phyloP scores from a whole-genome alignment of 305 asterid species.

The Fraxinus sp. region DNA sequence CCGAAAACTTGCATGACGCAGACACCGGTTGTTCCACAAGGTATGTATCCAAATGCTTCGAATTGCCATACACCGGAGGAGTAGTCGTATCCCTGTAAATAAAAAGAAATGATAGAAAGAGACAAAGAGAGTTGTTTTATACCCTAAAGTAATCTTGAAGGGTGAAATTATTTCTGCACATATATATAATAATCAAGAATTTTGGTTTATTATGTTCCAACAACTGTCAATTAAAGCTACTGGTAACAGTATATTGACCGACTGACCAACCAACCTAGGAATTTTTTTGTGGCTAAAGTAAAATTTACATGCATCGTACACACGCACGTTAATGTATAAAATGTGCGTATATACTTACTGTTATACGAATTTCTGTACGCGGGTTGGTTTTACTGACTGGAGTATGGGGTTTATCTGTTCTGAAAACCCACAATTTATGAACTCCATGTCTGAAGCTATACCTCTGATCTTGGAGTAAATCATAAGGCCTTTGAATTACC shows the following conservation, averaged over 20 bases:
- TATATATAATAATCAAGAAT: neutral
- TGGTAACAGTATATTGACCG: neutral
- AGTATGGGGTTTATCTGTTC: slow-evolving; percentile 32
- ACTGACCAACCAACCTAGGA: neutral
- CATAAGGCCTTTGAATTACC: slow-evolving; percentile 29
- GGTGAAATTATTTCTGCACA: neutral
- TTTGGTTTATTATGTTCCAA: neutral
- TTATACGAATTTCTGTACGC: slow-evolving; percentile 27
- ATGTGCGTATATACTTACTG: slow-evolving; percentile 3
- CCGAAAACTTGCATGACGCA: slow-evolving; percentile 50
- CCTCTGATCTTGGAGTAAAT: slow-evolving; percentile 22
- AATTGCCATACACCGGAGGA: slow-evolving; percentile 52
- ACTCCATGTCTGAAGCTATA: slow-evolving; percentile 32
- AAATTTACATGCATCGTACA: neutral
- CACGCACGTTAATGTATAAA: neutral
- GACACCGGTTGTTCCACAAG: slow-evolving; percentile 40
- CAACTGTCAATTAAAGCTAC: neutral
- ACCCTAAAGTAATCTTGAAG: neutral
- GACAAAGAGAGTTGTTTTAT: neutral
- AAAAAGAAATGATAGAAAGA: neutral
- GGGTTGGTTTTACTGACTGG: slow-evolving; percentile 29
- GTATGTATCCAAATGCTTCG: slow-evolving; percentile 33
- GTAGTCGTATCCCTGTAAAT: slow-evolving; percentile 39
- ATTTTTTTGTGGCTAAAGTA: neutral
- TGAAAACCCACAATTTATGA: slow-evolving; percentile 30